phyloP scores from a whole-genome alignment of 2,329 filamentous ascomycete species.

The Alternaria brassicicola region DNA sequence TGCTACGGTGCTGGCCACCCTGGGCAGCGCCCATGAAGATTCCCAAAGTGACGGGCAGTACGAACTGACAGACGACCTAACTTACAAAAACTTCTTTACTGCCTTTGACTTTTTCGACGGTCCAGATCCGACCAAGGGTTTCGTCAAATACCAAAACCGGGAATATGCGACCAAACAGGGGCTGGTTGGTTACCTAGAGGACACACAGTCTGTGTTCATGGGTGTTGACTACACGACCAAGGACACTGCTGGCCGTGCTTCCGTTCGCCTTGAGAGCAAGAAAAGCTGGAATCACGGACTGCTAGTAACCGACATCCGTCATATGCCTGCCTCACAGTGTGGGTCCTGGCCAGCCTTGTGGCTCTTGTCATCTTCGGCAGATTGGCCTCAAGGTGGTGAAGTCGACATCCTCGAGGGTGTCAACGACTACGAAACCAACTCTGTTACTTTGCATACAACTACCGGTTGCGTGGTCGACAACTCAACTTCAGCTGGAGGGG shows the following conservation, averaged over 20 bases:
- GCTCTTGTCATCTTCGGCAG: conserved; percentile 36
- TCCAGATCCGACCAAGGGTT: conserved; percentile 39
- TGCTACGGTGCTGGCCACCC: conserved; percentile 15
- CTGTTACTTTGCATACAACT: conserved; percentile 43
- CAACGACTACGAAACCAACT: conserved; percentile 35
- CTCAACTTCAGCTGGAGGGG: conserved; percentile 3
- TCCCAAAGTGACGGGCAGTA: conserved; percentile 15
- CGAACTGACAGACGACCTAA: conserved; percentile 35
- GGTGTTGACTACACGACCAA: conserved; percentile 52
- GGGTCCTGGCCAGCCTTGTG: conserved; percentile 46
- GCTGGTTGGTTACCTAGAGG: conserved; percentile 28
- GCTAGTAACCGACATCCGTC: conserved; percentile 41
- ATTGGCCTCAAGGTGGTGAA: conserved; percentile 43
- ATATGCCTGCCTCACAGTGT: conserved; percentile 44
- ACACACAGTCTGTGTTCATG: conserved; percentile 39
- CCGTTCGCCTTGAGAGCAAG: conserved; percentile 41
- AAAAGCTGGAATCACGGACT: conserved; percentile 41
- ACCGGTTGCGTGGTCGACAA: conserved; percentile 33
- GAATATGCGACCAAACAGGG: conserved; percentile 17
- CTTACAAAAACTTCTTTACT: conserved; percentile 41
- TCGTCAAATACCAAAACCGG: conserved; percentile 37
- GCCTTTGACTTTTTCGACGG: conserved; percentile 40
- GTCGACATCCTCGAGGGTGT: conserved; percentile 49
- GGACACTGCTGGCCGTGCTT: conserved; percentile 33
- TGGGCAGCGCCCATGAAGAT: conserved; percentile 8